phyloP scores from a whole-genome alignment of 805 yeast genomes.

The Starmerella scarabaei region DNA sequence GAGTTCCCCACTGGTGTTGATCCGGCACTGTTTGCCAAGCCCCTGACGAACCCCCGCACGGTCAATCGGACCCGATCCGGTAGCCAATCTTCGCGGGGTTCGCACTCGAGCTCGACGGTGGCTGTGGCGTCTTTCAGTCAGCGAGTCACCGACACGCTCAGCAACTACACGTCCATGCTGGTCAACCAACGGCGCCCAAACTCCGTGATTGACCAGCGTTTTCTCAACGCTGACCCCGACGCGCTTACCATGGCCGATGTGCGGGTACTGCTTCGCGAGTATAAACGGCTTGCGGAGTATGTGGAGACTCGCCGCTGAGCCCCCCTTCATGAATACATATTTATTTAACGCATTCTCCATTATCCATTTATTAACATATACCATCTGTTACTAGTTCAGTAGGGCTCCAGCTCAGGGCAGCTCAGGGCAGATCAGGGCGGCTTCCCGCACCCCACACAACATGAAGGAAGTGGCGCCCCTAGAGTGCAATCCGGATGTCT shows the following conservation, averaged over 20 bases:
- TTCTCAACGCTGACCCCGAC: slow-evolving; percentile 23
- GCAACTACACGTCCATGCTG: slow-evolving; percentile 14
- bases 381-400: too few species aligned
- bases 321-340: too few species aligned
- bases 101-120: slow-evolving; percentile 17
- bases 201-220: slow-evolving; percentile 15
- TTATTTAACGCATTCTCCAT: too few species aligned
- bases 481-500: slow-evolving; percentile 81
- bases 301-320: slow-evolving; percentile 5
- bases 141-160: slow-evolving; percentile 27
- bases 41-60: slow-evolving; percentile 13
- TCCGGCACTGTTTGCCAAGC: slow-evolving; percentile 16
- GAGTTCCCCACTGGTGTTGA: slow-evolving; percentile 19
- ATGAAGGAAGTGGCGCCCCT: slow-evolving; percentile 41
- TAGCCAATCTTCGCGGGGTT: slow-evolving; percentile 23
- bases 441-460: too few species aligned
- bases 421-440: too few species aligned
- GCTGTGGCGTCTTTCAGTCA: slow-evolving; percentile 21
- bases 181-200: slow-evolving; percentile 6
- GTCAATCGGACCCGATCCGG: slow-evolving; percentile 10
- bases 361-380: background rate
- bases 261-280: slow-evolving; percentile 27
- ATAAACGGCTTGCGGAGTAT: slow-evolving; percentile 27
- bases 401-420: too few species aligned
- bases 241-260: slow-evolving; percentile 28